Percentiles rank a stretch among this genome's conserved stretches.
Evolutionary conservation across 371 early-diverging fungal genomes (phyloP).

Genomic region (Capillidium heterosporum): DNA sequence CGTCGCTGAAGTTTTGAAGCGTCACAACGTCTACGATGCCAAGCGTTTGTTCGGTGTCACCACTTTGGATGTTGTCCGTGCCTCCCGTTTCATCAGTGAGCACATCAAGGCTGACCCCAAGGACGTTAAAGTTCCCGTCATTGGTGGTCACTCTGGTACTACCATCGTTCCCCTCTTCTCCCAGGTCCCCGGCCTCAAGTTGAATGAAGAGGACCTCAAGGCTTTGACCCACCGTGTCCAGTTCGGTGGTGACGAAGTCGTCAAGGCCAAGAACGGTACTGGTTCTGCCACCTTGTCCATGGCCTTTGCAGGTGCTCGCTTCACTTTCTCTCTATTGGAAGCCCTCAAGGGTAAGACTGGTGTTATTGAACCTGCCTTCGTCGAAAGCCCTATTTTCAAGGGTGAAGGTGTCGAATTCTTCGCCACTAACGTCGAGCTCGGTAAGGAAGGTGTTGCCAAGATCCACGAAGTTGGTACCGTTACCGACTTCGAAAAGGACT

Average conservation of each 20-base stretch:
- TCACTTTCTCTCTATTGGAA: constrained; percentile 80
- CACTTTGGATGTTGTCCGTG: constrained; percentile 95
- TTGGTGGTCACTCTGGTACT: constrained; percentile 98
- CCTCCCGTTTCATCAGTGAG: constrained; percentile 87
- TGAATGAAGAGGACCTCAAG: constrained; percentile 81
- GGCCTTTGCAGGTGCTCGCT: constrained; percentile 95
- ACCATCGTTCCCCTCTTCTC: constrained; percentile 95
- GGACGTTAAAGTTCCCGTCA: constrained; percentile 70
- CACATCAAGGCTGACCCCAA: constrained; percentile 53
- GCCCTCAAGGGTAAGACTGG: constrained; percentile 79
- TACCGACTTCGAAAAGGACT: constrained; percentile 77
- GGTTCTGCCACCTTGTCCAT: constrained; percentile 97
- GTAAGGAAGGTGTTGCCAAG: constrained; percentile 78
- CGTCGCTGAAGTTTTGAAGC: constrained; percentile 91
- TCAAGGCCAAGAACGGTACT: constrained; percentile 96
- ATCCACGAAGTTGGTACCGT: constrained; percentile 75
- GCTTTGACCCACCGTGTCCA: constrained; percentile 93
- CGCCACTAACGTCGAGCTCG: constrained; percentile 88
- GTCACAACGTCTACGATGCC: constrained; percentile 83
- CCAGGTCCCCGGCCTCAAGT: constrained; percentile 43
- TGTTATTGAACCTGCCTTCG: constrained; percentile 85
- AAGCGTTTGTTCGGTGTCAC: constrained; percentile 90
- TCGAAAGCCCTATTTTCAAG: constrained; percentile 64
- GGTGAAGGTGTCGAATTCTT: constrained; percentile 77
- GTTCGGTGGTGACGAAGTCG: constrained; percentile 99